These are phyloP conservation scores for Talaromyces adpressus DNA, from an alignment of 495 filamentous ascomycete species.

Conservation along the genomic window DNA sequence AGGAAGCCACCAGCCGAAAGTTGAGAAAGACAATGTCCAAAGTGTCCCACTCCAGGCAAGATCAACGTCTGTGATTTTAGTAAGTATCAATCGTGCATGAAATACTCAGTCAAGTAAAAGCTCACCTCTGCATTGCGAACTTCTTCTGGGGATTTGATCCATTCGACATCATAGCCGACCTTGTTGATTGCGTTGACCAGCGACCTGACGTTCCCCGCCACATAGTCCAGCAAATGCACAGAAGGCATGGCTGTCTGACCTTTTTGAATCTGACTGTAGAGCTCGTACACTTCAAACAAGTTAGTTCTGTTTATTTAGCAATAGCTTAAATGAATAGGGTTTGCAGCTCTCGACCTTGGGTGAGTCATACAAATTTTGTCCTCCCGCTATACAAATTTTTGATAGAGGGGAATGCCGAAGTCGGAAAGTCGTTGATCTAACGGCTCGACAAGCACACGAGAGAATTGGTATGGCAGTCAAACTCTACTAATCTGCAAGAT, in stretches of 20 bases:
- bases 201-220: constrained; percentile 85
- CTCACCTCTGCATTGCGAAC: constrained; percentile 75
- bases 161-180: constrained; percentile 85
- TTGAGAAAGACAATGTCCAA: constrained; percentile 88
- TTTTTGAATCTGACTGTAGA: neutral
- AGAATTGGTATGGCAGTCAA: neutral
- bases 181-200: constrained; percentile 96
- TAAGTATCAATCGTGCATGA: constrained; percentile 12
- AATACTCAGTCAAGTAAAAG: neutral
- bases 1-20: constrained; percentile 73
- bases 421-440: neutral
- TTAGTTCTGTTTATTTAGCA: neutral
- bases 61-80: constrained; percentile 62
- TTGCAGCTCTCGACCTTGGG: constrained; percentile 19
- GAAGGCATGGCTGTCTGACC: constrained; percentile 60
- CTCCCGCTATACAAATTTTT: neutral
- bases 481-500: neutral
- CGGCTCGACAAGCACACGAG: neutral
- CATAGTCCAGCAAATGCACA: constrained; percentile 85
- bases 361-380: constrained; percentile 19
- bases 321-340: neutral
- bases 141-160: constrained; percentile 79
- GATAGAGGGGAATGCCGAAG: neutral
- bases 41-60: constrained; percentile 93
- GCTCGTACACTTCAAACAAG: constrained; percentile 9